phyloP scores from a whole-genome alignment of 176 grass and related monocot genomes.

The Musa acuminata region DNA sequence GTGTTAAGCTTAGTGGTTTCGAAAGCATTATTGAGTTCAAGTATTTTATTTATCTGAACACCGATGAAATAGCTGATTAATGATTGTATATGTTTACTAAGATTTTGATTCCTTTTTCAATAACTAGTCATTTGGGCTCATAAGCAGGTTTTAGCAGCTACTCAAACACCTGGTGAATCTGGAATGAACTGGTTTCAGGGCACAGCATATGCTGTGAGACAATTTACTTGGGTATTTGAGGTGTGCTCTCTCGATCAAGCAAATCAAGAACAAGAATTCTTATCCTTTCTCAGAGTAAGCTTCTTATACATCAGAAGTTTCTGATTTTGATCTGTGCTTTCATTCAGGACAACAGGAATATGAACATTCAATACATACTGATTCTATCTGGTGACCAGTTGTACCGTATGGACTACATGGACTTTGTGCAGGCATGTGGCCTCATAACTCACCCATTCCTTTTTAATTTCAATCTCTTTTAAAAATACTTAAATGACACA shows the following conservation, averaged over 20 bases:
- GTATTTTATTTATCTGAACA: no score
- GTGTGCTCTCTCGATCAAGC: constrained; percentile 3
- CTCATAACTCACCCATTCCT: neutral
- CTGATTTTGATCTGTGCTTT: constrained; percentile 4
- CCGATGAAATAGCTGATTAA: no score
- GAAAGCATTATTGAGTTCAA: no score
- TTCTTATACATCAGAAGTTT: neutral
- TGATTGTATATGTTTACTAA: neutral
- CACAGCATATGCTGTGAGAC: constrained; percentile 55
- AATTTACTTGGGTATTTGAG: constrained; percentile 73
- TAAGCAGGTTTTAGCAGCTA: constrained; percentile 63
- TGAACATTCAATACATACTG: constrained; percentile 51
- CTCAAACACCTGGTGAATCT: constrained; percentile 49
- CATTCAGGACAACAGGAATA: constrained; percentile 38
- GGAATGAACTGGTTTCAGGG: constrained; percentile 63
- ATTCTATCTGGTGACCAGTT: constrained; percentile 74
- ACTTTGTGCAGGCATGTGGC: constrained; percentile 44
- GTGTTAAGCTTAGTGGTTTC: no score
- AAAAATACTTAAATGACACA: neutral
- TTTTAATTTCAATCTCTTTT: neutral
- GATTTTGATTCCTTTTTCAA: neutral
- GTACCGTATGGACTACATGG: constrained; percentile 75
- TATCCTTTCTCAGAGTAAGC: neutral
- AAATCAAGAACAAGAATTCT: neutral
- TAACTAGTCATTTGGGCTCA: neutral